Evolutionary conservation across 2,329 filamentous ascomycete species (phyloP).

Genomic region (Ophidiomyces ophidiicola): DNA sequence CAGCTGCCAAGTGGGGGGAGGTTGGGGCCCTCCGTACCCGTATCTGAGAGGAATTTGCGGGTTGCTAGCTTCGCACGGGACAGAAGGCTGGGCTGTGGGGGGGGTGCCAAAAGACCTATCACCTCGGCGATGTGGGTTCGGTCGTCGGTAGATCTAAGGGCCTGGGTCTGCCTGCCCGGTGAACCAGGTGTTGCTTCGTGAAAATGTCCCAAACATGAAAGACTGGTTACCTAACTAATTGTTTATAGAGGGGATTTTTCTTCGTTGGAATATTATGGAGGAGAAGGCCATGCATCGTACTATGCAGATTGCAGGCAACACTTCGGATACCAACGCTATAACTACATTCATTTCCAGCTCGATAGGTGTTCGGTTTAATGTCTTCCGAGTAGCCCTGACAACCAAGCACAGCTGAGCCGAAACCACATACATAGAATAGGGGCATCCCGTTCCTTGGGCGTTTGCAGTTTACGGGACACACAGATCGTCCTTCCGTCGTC

Average conservation of each 20-base stretch:
- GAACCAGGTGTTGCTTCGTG: constrained; percentile 24
- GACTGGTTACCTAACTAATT: neutral
- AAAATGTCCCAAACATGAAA: constrained; percentile 22
- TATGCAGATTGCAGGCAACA: constrained; percentile 23
- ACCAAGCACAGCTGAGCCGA: constrained; percentile 14
- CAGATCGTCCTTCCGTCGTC: constrained; percentile 18
- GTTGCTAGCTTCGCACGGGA: constrained; percentile 4
- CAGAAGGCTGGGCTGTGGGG: constrained; percentile 24
- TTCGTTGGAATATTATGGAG: too few relatives aligned
- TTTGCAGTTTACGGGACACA: constrained; percentile 17
- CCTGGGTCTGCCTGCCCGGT: constrained; percentile 15
- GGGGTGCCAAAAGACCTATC: constrained; percentile 31
- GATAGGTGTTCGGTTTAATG: constrained; percentile 19
- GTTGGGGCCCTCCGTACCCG: constrained; percentile 8
- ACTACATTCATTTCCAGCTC: constrained; percentile 16
- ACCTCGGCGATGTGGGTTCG: constrained; percentile 33
- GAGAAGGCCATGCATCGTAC: too few relatives aligned
- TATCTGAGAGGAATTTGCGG: constrained; percentile 3
- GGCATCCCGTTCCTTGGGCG: constrained; percentile 17
- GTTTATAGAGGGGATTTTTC: too few relatives aligned
- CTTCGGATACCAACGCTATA: constrained; percentile 12
- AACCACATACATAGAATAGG: constrained; percentile 21
- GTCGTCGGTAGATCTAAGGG: neutral
- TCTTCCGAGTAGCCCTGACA: neutral
- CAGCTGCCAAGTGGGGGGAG: neutral